Conservation (phyloP, 2,329 filamentous ascomycete species). For the Tolypocladium capitatum region DNA sequence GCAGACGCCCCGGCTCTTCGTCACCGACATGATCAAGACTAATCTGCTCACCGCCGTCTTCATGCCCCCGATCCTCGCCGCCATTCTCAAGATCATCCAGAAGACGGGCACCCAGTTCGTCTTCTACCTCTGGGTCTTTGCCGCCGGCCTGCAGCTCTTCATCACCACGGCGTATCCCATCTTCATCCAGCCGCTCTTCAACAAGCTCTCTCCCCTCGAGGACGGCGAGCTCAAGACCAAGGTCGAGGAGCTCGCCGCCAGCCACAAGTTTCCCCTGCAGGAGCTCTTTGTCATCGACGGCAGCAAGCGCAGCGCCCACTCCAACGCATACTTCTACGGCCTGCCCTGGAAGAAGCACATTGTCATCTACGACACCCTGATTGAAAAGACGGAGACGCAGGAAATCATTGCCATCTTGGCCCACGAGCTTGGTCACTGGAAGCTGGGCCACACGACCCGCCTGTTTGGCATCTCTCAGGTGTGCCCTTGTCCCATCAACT, state of each 20-base stretch:
- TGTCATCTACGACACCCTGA: slow-evolving; percentile 95
- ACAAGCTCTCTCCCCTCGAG: slow-evolving; percentile 88
- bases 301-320: slow-evolving; percentile 75
- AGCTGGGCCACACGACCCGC: slow-evolving; percentile 84
- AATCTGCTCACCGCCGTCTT: slow-evolving; percentile 70
- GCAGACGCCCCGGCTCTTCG: slow-evolving; percentile 77
- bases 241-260: slow-evolving; percentile 71
- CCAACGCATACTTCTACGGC: slow-evolving; percentile 91
- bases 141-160: slow-evolving; percentile 77
- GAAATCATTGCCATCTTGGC: slow-evolving; percentile 92
- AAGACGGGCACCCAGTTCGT: slow-evolving; percentile 92
- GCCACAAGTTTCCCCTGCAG: slow-evolving; percentile 79
- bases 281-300: slow-evolving; percentile 93
- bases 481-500: background rate
- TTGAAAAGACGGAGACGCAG: slow-evolving; percentile 84
- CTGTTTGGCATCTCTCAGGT: slow-evolving; percentile 74
- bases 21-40: slow-evolving; percentile 84
- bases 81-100: slow-evolving; percentile 86
- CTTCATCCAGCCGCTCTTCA: slow-evolving; percentile 88
- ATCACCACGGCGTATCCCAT: slow-evolving; percentile 95
- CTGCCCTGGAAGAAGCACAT: slow-evolving; percentile 99
- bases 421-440: slow-evolving; percentile 96
- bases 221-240: slow-evolving; percentile 76
- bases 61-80: slow-evolving; percentile 77
- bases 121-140: slow-evolving; percentile 95